phyloP scores from a whole-genome alignment of 1,139 yeast species.

The Pichia cactophila region DNA sequence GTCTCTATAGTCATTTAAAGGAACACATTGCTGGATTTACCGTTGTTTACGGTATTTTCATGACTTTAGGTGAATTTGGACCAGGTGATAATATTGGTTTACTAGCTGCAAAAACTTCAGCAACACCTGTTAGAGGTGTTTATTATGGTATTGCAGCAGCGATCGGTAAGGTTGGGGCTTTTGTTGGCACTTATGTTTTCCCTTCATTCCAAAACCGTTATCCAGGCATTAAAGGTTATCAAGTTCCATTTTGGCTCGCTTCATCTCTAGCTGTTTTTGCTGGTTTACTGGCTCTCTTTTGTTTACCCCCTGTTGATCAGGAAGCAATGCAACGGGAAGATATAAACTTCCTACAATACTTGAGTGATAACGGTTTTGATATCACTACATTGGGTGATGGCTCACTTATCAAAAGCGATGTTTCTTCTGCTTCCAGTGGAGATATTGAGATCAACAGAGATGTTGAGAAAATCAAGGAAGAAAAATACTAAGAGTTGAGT shows the following conservation, averaged over 20 bases:
- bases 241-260: constrained; percentile 78
- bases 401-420: constrained; percentile 14
- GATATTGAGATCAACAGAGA: background rate
- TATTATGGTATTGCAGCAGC: constrained; percentile 92
- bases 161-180: constrained; percentile 84
- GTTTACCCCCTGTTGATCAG: constrained; percentile 76
- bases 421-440: background rate
- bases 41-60: constrained; percentile 80
- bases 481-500: background rate
- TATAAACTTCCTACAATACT: constrained; percentile 55
- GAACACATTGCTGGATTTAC: constrained; percentile 68
- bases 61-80: constrained; percentile 85
- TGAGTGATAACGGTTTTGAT: constrained; percentile 54
- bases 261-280: constrained; percentile 69
- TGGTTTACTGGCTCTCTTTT: constrained; percentile 60
- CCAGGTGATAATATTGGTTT: constrained; percentile 91
- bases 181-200: constrained; percentile 83
- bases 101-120: constrained; percentile 77
- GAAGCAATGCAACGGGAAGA: constrained; percentile 78
- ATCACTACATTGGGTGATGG: constrained; percentile 41
- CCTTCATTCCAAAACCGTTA: constrained; percentile 37
- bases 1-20: constrained; percentile 46
- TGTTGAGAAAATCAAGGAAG: background rate
- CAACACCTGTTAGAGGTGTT: constrained; percentile 85
- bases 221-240: constrained; percentile 38